phyloP scores from a whole-genome alignment of 164 flowering plant species.

The Sedum album region DNA sequence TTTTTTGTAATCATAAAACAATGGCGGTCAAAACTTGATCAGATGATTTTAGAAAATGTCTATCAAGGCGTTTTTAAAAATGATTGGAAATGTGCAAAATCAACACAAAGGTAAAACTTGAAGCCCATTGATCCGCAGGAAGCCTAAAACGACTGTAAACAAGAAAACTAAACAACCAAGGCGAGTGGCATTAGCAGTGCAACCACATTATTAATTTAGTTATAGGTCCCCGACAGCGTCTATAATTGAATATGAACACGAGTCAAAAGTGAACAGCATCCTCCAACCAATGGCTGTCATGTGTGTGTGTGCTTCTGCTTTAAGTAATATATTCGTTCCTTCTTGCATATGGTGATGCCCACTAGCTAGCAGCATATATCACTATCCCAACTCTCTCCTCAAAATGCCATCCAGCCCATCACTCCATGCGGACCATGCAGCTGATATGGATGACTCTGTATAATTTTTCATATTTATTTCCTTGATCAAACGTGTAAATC shows the following conservation, averaged over 20 bases:
- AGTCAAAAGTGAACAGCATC: constrained; percentile 2
- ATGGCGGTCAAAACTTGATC: too few species aligned
- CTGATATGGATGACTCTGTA: too few species aligned
- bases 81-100: too few species aligned
- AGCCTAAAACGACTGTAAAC: too few species aligned
- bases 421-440: background rate
- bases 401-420: constrained; percentile 6
- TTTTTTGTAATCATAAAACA: too few species aligned
- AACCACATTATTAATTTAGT: background rate
- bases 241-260: background rate
- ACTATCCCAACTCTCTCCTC: background rate
- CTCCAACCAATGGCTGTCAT: background rate
- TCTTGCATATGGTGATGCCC: background rate
- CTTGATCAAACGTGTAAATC: background rate
- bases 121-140: too few species aligned
- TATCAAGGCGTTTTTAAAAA: too few species aligned
- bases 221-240: background rate
- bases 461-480: too few species aligned
- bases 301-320: background rate
- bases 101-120: too few species aligned
- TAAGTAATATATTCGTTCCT: background rate
- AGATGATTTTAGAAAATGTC: too few species aligned
- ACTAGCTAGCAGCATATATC: background rate
- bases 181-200: constrained; percentile 1
- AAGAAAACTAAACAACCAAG: too few species aligned